Evolutionary conservation across 2,329 filamentous ascomycete genomes (phyloP), one percentile per base, ranked within the genome.

Genomic region (Venturia asperata): DNA sequence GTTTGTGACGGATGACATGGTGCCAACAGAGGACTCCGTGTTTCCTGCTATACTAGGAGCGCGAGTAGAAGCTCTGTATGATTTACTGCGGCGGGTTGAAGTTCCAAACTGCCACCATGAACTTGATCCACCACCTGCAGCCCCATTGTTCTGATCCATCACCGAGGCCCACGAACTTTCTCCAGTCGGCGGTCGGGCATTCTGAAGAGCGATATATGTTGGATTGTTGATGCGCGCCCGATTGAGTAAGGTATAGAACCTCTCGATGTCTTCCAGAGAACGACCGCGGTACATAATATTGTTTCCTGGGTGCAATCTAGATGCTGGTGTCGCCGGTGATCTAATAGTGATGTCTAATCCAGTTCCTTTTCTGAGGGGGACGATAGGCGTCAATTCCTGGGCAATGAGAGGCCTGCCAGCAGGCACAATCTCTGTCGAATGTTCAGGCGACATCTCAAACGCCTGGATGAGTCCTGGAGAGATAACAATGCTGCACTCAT

Each of bases 321-420:
- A 92, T 68, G 89, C 85, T 42, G 82, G 74, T 7, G 89, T 89
- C 34, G 92, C 89, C 1, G 91, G 91, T 7, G 93, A 97, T 62
- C 92, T 89, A 68, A 99, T 91, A 69, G 95, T 94, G 64, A 99
- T 90, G 74, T 99, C 94, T 41, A 99, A 85, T 3, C 90, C 90
- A 27, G 92, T 99, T 71, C 92, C 94, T 71, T 93, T 89, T 68
- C 93, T 86, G 67, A 97, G 87, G 69, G 92, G 89, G 9, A 97
- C 93, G 45, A 96, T 81, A 0, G 94, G 94, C 0, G 93, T 97
- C 52, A 99, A 85, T 72, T 96, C 91, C 42, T 97, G 84, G 6
- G 88, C 89, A 67, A 87, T 76, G 41, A 87, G 76, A 41, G 85
- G 85, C 65, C 79, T 78, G 68, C 72, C 70, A 68, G 68, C 71